Percentiles rank a stretch among this genome's conserved stretches.
Evolutionary conservation across 352 stramenopile genomes (phyloP).

Genomic region (Globisporangium uncinulatum): DNA sequence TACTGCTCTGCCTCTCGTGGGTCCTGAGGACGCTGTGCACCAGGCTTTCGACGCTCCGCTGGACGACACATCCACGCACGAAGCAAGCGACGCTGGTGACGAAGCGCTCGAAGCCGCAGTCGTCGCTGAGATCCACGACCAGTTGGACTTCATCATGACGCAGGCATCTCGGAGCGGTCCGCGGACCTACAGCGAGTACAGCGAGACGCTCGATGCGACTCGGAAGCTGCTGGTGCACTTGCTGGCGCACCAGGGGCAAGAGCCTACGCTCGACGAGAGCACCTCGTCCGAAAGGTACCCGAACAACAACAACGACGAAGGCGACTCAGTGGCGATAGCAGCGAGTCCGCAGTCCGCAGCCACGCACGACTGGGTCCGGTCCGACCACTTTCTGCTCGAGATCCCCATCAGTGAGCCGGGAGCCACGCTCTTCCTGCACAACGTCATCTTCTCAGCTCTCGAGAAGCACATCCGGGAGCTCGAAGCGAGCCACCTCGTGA

Average conservation of each 20-base stretch:
- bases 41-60: neutral
- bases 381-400: conserved; percentile 54
- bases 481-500: conserved; percentile 43
- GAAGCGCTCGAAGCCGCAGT: neutral
- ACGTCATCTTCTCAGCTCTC: conserved; percentile 37
- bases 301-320: neutral
- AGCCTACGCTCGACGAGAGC: neutral
- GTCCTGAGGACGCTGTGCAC: neutral
- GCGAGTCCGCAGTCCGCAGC: neutral
- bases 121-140: conserved; percentile 3
- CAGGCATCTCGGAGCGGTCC: neutral
- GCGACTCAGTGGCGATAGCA: neutral
- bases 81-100: neutral
- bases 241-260: conserved; percentile 11
- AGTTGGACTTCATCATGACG: conserved; percentile 6
- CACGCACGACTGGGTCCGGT: conserved; percentile 21
- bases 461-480: conserved; percentile 67
- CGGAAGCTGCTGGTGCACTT: conserved; percentile 20
- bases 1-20: too few relatives aligned
- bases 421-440: conserved; percentile 50
- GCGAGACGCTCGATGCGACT: conserved; percentile 16
- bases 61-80: neutral
- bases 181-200: conserved; percentile 26
- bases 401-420: conserved; percentile 39
- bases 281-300: neutral